phyloP scores from a whole-genome alignment of 1,139 yeast species.

The Taiozyma sp. region DNA sequence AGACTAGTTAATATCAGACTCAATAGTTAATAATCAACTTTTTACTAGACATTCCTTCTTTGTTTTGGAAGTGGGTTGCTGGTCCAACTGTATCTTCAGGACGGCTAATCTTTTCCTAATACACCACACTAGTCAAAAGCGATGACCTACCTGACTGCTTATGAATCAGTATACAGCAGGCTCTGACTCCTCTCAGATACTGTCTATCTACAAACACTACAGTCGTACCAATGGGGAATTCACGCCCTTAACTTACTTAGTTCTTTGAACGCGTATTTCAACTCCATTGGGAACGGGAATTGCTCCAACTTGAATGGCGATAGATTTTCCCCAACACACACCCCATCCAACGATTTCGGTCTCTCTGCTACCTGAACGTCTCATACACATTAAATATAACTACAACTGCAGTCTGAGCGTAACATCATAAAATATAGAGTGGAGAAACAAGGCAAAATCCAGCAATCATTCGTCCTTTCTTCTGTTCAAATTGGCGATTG shows the following conservation, averaged over 20 bases:
- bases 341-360: no score
- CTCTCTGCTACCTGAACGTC: no score
- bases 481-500: conserved; percentile 19
- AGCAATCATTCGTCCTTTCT: conserved; percentile 2
- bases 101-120: not conserved
- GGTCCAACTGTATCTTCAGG: not conserved
- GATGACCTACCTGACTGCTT: not conserved
- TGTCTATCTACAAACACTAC: no score
- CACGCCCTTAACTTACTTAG: no score
- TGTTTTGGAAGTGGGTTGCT: not conserved
- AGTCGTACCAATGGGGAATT: no score
- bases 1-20: no score
- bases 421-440: not conserved
- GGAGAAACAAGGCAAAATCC: not conserved
- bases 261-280: no score
- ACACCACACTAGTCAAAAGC: not conserved
- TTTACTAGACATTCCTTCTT: no score
- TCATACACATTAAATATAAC: not conserved
- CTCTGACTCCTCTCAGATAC: no score
- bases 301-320: not conserved
- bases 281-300: not conserved
- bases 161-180: no score
- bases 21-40: no score
- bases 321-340: no score
- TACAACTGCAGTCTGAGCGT: not conserved